Base-by-base conservation (phyloP, 83 land plant genomes). In the Picea engelmannii region DNA sequence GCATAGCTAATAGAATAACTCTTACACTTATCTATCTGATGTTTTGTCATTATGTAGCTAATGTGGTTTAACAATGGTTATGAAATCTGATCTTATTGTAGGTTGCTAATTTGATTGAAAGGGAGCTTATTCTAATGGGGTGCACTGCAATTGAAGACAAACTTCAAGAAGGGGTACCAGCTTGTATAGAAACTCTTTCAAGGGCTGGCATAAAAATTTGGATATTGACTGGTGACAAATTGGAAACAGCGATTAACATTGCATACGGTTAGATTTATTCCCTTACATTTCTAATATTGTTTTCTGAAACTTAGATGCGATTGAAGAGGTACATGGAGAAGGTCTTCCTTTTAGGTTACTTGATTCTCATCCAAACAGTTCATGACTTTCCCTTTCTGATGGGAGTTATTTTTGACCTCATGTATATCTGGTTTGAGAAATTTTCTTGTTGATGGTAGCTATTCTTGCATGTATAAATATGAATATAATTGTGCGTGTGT, bases 231-330 rank as follows among this genome's bases (percentile, higher is more conserved):
- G 99, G 99, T 55, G 99, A 98, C 82, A 98, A 97, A 82, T 81
- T 98, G 94, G 99, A 98, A 85, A 98, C 99, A 13, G 99, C 99
- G 63, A 98, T 98, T 71, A 98, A 98, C 86, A 98, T 98, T 83
- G 99, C 97, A 16, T 98, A 98, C 85, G 99, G 99, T 95, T 60
- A 69, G 86, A 80, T 69, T 78, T 79, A 25, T 58, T 47, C 71
- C 84, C 73, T 13, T 62, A 44, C 55, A 74, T 74, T 47, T 44
- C 59, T 76, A 59, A 27, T 55, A 55, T 55, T 55, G 59, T 55
- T 55, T 55, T 17, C 35, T 11, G 80, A 63, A 31, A 23, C 47
- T 79, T 63, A 63, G 11, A 49, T 78, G 79, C 52, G 17, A 55
- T 79, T 78, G 77, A n/a, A 44, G 20, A 38, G 18, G 77, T 42